phyloP scores from a whole-genome alignment of 345 rosid species.

The Pistacia atlantica region DNA sequence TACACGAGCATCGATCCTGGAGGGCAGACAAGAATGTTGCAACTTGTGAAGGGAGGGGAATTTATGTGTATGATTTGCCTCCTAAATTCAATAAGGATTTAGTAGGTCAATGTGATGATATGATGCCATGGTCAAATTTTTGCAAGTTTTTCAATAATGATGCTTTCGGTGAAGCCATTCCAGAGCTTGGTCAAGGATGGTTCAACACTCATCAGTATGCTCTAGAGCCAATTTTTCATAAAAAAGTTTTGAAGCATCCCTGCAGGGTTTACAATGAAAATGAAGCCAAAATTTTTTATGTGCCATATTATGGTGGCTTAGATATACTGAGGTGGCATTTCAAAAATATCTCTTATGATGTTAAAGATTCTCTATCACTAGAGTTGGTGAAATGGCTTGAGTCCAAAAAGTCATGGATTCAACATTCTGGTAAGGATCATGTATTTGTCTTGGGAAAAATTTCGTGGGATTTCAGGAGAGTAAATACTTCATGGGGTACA shows the following conservation, averaged over 20 bases:
- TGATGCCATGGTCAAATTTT: conserved; percentile 74
- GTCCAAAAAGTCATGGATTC: conserved; percentile 52
- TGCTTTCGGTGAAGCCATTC: conserved; percentile 62
- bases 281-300: conserved; percentile 76
- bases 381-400: conserved; percentile 79
- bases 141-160: conserved; percentile 60
- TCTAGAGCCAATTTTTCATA: conserved; percentile 78
- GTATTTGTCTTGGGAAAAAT: conserved; percentile 82
- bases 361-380: conserved; percentile 52
- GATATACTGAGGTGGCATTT: conserved; percentile 92
- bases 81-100: conserved; percentile 81
- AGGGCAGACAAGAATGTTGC: conserved; percentile 18
- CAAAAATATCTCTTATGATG: conserved; percentile 72
- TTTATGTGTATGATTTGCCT: conserved; percentile 77
- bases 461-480: conserved; percentile 92
- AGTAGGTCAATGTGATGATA: conserved; percentile 67
- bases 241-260: conserved; percentile 68
- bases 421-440: conserved; percentile 73
- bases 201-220: conserved; percentile 73
- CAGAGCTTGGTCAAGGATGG: conserved; percentile 66
- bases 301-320: conserved; percentile 78
- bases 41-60: conserved; percentile 54
- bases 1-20: conserved; percentile 73
- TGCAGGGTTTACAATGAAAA: conserved; percentile 71
- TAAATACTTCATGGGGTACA: conserved; percentile 67